Percentiles rank a stretch among this genome's conserved stretches.
Evolutionary conservation across 495 filamentous ascomycete species (phyloP).

Genomic region (Talaromyces trachyspermus): DNA sequence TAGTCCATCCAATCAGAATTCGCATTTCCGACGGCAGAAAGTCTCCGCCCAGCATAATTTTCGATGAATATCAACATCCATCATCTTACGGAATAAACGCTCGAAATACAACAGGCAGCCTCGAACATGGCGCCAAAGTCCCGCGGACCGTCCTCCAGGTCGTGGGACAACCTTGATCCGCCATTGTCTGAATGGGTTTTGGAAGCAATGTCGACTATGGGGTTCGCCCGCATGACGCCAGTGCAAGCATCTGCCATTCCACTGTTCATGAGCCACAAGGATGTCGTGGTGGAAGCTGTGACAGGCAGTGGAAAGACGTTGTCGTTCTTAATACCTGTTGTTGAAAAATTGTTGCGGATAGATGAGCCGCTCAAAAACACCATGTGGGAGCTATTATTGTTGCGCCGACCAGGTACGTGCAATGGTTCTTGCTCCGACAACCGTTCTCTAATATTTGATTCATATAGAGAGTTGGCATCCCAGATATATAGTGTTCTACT

Average conservation of each 20-base stretch:
- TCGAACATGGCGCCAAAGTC: slow-evolving; percentile 28
- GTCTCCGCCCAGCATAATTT: slow-evolving; percentile 3
- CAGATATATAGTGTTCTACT: slow-evolving; percentile 84
- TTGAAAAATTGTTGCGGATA: slow-evolving; percentile 72
- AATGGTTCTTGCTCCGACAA: not conserved
- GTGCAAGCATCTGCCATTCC: slow-evolving; percentile 93
- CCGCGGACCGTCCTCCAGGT: slow-evolving; percentile 38
- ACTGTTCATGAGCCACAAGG: slow-evolving; percentile 86
- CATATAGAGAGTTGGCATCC: slow-evolving; percentile 68
- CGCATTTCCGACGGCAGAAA: not conserved
- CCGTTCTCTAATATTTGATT: not conserved
- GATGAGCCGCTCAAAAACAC: slow-evolving; percentile 76
- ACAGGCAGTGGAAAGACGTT: slow-evolving; percentile 95
- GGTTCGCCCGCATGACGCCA: slow-evolving; percentile 82
- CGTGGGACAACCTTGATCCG: slow-evolving; percentile 75
- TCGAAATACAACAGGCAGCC: not conserved
- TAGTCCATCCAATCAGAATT: not conserved
- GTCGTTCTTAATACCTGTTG: slow-evolving; percentile 79
- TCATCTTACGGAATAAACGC: too few species aligned
- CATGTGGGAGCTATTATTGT: slow-evolving; percentile 87
- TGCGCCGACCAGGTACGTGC: slow-evolving; percentile 65
- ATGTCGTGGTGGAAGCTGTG: slow-evolving; percentile 94
- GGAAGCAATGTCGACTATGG: slow-evolving; percentile 75
- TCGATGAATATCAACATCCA: slow-evolving; percentile 6
- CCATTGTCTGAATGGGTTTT: slow-evolving; percentile 84